Base-by-base conservation (phyloP, 2,329 filamentous ascomycete species). In the Paracamarosporium sp. region DNA sequence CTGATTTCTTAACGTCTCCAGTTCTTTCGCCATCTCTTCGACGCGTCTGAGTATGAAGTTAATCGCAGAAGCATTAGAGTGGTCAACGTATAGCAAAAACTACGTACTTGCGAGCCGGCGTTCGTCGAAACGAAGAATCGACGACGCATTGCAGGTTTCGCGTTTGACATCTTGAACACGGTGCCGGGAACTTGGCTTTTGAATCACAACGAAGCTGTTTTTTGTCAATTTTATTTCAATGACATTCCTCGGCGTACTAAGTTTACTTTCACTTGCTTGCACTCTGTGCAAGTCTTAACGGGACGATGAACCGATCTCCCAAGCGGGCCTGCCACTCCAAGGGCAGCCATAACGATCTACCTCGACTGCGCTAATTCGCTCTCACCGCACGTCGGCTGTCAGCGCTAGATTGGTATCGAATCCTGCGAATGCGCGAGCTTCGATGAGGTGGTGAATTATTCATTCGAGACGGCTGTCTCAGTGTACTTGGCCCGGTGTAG, bases 201-300 rank as follows among this genome's bases (percentile, higher is more conserved):
- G 58, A 63, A 30, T 68, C 64, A 43, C 66, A 68, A 47, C 61
- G 59, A 20, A 67, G 57, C 66, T 68, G 40, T 4, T 12, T 13
- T 13, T 9, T 12, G 25, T 64, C 30, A 44, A 22, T 15, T 2
- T 45, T 4, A 9, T 30, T 13, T 2, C 3, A 20, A 27, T 22
- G 7, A 11, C 22, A 40, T 27, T 5, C 11, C 4, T 27, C 44
- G n/a, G 20, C 35, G 20, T 13, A 25, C 9, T 27, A 8, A n/a
- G 15, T 50, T 22, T 62, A 68, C 64, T 47, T 67, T 68, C 57
- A 67, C 66, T 56, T 68, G 66, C 44, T 68, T 67, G 60, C 66
- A 68, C 53, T 67, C 62, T 15, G 66, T 68, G 36, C 66, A 68
- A n/a, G 64, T 64, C 40, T 66, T 67, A 1, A 68, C 64, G 2